Conservation (phyloP, 106 monocot species). For the Dendrobium nobile region DNA sequence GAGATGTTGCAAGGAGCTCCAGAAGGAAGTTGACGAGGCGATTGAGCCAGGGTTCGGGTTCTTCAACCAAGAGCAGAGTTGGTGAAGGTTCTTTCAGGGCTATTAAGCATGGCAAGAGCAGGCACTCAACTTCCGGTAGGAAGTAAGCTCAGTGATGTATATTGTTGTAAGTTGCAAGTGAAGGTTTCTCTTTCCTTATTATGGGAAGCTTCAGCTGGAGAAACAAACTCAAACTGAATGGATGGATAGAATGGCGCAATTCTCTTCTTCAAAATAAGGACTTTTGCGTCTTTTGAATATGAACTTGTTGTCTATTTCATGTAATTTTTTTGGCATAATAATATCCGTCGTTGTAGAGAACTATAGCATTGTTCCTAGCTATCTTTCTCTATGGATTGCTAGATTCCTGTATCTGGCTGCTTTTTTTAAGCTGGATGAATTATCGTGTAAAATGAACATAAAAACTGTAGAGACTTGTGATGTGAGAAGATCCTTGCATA, state of each 20-base stretch:
- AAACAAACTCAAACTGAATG: not conserved
- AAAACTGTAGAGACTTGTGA: too few species aligned
- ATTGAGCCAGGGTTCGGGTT: constrained; percentile 1
- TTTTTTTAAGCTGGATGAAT: too few species aligned
- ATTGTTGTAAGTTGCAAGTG: not conserved
- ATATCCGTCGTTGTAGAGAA: not conserved
- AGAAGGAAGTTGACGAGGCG: constrained; percentile 21
- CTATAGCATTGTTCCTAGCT: not conserved
- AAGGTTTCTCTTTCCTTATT: not conserved
- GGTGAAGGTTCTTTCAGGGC: constrained; percentile 9
- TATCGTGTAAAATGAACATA: too few species aligned
- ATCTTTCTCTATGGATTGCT: not conserved
- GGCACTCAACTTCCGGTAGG: constrained; percentile 8
- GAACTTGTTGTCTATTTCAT: not conserved
- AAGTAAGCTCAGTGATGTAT: constrained; percentile 4
- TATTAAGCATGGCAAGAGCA: constrained; percentile 19
- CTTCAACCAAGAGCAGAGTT: constrained; percentile 11
- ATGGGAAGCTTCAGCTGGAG: not conserved
- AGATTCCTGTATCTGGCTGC: too few species aligned
- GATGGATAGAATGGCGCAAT: not conserved
- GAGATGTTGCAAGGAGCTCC: constrained; percentile 20
- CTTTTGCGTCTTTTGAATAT: not conserved
- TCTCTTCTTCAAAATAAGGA: too few species aligned
- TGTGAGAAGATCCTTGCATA: too few species aligned
- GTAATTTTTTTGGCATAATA: not conserved